Evolutionary conservation across 108 stramenopile species (phyloP), one percentile per base, ranked within the genome.

Genomic region (Pseudonitzschia pungens): DNA sequence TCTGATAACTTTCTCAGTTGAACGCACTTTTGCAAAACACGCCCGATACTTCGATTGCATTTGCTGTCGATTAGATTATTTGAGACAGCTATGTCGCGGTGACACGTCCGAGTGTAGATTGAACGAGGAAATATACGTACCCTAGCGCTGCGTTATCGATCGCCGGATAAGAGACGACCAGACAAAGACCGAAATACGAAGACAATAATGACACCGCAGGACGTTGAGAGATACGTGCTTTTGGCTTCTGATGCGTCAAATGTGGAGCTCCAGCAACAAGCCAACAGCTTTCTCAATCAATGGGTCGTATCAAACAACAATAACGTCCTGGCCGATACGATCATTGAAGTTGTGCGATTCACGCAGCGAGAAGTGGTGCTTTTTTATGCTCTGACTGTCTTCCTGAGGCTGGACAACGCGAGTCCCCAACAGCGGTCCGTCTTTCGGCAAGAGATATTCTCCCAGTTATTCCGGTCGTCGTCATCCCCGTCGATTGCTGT

Each of bases 301-400:
- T 80, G 79, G 79, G 65, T 75, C 8, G 43, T 70, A 12, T 63
- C 73, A 12, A 65, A 69, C 21, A 54, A 29, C n/a, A 65, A 68
- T 41, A 31, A 21, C 22, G 67, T 62, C 4, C 42, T 72, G 9
- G 77, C 71, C 21, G 71, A 78, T 52, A 42, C 66, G 16, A 50
- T 80, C n/a, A 24, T 71, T 9, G 59, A 56, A 12, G 33, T 75
- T 29, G 29, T 80, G 0, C 42, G 56, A 48, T 15, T 43, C 22
- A 54, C 79, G 16, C 63, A 80, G 42, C 52, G 69, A 7, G 74
- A 80, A 60, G 68, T 72, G 7, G 79, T 77, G 0, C 52, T 82
- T 11, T 87, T 87, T 43, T 87, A 80, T 56, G 83, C 81, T 2
- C 62, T 87, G 50, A 83, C 86, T 11, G 73, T 83, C 3, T 70